These are phyloP conservation scores for Ceratocystis cubensis DNA, from an alignment of 2,329 filamentous ascomycete species.

Conservation along the genomic window DNA sequence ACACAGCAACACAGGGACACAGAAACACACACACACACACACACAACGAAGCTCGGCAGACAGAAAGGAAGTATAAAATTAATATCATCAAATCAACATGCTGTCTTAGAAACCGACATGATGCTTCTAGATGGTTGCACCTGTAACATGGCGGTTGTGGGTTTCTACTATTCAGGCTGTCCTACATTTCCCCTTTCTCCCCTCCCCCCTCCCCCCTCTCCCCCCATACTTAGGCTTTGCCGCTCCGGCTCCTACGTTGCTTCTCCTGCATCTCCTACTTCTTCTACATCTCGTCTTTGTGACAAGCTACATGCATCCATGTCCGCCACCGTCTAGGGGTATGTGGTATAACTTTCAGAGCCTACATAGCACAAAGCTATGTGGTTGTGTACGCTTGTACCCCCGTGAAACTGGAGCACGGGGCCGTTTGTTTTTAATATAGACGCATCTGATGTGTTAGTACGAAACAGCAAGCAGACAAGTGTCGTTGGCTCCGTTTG, in stretches of 20 bases:
- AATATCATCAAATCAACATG: background rate
- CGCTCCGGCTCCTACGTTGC: background rate
- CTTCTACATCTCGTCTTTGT: background rate
- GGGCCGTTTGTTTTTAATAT: background rate
- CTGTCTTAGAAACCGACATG: background rate
- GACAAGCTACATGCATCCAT: background rate
- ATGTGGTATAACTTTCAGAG: background rate
- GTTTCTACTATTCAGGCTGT: background rate
- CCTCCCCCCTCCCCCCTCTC: background rate
- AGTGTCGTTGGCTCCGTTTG: background rate
- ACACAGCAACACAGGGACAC: background rate
- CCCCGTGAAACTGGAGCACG: background rate
- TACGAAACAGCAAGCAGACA: background rate
- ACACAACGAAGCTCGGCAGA: background rate
- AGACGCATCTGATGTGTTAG: background rate
- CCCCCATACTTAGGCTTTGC: background rate
- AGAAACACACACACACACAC: background rate
- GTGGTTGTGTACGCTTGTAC: background rate
- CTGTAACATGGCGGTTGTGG: background rate
- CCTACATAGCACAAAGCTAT: background rate
- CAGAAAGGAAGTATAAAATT: background rate
- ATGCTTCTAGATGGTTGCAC: background rate
- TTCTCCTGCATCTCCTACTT: background rate
- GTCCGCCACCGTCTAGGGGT: background rate
- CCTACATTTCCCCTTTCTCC: background rate